These are phyloP conservation scores for Sutorius eximius DNA, from an alignment of 1,284 basidiomycete genomes.

Conservation along the genomic window DNA sequence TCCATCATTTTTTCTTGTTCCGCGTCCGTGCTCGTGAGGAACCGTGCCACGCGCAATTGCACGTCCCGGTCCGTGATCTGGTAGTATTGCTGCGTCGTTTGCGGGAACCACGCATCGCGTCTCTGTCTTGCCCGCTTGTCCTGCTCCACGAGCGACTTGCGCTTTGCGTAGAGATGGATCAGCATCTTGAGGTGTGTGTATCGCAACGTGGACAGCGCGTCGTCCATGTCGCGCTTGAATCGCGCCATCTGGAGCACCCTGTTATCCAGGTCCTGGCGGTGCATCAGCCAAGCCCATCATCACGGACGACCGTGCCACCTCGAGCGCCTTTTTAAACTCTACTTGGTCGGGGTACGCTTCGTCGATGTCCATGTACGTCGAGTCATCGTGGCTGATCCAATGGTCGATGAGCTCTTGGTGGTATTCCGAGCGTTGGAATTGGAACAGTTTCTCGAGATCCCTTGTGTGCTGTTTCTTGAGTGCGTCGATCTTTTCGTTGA, in stretches of 20 bases:
- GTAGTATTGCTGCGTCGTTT: slow-evolving; percentile 45
- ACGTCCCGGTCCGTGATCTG: slow-evolving; percentile 44
- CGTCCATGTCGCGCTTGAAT: slow-evolving; percentile 33
- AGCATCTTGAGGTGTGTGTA: slow-evolving; percentile 43
- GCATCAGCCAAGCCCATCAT: not conserved
- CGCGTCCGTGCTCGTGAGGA: slow-evolving; percentile 41
- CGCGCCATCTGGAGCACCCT: slow-evolving; percentile 21
- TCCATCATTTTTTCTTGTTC: slow-evolving; percentile 49
- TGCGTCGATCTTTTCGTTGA: slow-evolving; percentile 39
- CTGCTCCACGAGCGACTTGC: slow-evolving; percentile 26
- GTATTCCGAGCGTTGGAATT: slow-evolving; percentile 45
- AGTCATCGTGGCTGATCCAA: slow-evolving; percentile 35
- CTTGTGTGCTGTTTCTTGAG: slow-evolving; percentile 40
- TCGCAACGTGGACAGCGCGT: slow-evolving; percentile 42
- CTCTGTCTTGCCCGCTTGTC: slow-evolving; percentile 38
- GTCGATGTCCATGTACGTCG: slow-evolving; percentile 32
- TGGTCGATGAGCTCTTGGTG: slow-evolving; percentile 40
- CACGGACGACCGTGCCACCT: slow-evolving; percentile 19
- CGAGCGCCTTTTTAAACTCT: slow-evolving; percentile 27
- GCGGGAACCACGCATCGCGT: slow-evolving; percentile 52
- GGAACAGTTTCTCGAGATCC: slow-evolving; percentile 45
- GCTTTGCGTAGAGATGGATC: slow-evolving; percentile 34
- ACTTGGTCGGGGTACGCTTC: slow-evolving; percentile 28
- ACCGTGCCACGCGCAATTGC: slow-evolving; percentile 52
- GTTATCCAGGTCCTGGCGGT: slow-evolving; percentile 32